A percentile compares a stretch with the other conserved stretches of the same genome.
phyloP scores from a whole-genome alignment of 176 grass and related monocot genomes.

The Lolium multiflorum region DNA sequence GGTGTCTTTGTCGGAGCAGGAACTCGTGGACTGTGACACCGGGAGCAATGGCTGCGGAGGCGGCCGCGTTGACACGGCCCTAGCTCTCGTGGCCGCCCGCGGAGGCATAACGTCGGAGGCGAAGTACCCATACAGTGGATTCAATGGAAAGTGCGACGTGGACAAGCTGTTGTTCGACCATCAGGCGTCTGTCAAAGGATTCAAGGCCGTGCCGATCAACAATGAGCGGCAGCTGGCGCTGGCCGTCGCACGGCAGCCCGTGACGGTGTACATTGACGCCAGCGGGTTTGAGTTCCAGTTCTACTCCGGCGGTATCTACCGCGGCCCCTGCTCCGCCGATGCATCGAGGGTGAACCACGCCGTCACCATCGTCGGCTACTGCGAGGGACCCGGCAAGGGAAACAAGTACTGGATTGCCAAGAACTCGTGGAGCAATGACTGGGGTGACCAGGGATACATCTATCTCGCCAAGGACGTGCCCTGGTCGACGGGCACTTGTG shows the following conservation, averaged over 20 bases:
- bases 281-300: conserved; percentile 37
- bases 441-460: no score
- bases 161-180: conserved; percentile 21
- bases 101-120: conserved; percentile 43
- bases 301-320: conserved; percentile 51
- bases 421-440: no score
- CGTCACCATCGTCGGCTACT: conserved; percentile 51
- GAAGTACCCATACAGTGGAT: conserved; percentile 17
- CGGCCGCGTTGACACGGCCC: conserved; percentile 11
- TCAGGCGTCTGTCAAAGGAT: neutral
- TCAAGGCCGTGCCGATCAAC: conserved; percentile 38
- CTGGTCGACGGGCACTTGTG: no score
- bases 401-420: no score
- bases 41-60: no score
- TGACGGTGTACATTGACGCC: conserved; percentile 50
- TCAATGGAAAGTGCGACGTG: conserved; percentile 30
- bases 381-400: conserved; percentile 26
- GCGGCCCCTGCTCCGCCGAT: conserved; percentile 32
- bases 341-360: conserved; percentile 42
- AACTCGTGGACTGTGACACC: no score
- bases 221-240: conserved; percentile 34
- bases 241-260: conserved; percentile 53
- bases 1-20: no score
- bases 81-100: conserved; percentile 29
- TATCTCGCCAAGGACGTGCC: no score